phyloP scores from a whole-genome alignment of 2,329 filamentous ascomycete species.

The Xylaria sp. region DNA sequence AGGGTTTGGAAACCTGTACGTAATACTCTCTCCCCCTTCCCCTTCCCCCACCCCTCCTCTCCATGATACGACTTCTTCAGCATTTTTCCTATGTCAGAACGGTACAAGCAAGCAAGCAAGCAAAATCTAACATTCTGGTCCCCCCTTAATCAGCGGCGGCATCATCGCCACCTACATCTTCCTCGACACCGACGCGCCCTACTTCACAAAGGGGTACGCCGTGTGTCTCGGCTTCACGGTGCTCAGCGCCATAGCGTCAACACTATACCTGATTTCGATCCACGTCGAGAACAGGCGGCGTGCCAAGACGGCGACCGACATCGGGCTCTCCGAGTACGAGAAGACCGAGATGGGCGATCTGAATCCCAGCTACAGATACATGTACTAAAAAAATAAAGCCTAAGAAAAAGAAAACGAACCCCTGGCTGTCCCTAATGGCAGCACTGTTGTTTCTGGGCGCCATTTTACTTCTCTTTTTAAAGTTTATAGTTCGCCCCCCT shows the following conservation, averaged over 20 bases:
- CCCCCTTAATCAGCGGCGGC: slow-evolving; percentile 61
- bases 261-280: slow-evolving; percentile 70
- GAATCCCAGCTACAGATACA: slow-evolving; percentile 66
- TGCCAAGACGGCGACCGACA: slow-evolving; percentile 58
- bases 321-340: slow-evolving; percentile 68
- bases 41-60: too few relatives aligned
- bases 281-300: slow-evolving; percentile 70
- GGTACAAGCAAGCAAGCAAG: background rate
- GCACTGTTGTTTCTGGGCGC: background rate
- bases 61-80: too few relatives aligned
- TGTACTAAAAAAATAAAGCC: slow-evolving; percentile 57
- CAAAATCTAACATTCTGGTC: slow-evolving; percentile 11
- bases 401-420: background rate
- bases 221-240: slow-evolving; percentile 81
- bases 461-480: background rate
- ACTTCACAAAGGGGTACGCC: slow-evolving; percentile 77
- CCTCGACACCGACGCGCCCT: slow-evolving; percentile 72
- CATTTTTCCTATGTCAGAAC: too few relatives aligned
- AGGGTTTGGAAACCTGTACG: slow-evolving; percentile 76
- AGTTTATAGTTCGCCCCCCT: background rate
- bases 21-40: background rate
- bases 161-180: slow-evolving; percentile 82
- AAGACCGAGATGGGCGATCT: slow-evolving; percentile 68
- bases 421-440: too few relatives aligned
- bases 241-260: slow-evolving; percentile 71